Evolutionary conservation across 163 green algal species (phyloP).

Genomic region (Volvox carteri): DNA sequence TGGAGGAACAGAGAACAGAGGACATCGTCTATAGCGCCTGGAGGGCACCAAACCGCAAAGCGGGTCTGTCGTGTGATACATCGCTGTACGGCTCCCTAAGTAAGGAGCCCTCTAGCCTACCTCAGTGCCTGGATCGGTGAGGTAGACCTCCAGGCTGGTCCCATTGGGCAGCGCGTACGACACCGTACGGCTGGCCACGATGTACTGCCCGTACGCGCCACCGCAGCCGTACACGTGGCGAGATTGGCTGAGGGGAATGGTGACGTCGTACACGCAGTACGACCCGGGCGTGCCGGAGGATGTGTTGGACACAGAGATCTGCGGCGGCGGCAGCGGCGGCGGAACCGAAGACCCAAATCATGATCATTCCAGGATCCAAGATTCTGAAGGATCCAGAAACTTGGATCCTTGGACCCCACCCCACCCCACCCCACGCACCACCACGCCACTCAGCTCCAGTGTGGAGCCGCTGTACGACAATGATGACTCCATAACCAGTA

Average conservation of each 20-base stretch:
- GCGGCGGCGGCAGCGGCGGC: not conserved
- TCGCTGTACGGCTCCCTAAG: too few relatives aligned
- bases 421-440: not conserved
- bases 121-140: not conserved
- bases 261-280: slow-evolving; percentile 34
- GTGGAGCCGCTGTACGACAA: not conserved
- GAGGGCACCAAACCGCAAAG: too few relatives aligned
- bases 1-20: too few relatives aligned
- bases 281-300: not conserved
- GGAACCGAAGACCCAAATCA: not conserved
- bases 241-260: not conserved
- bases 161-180: not conserved
- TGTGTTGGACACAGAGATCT: slow-evolving; percentile 38
- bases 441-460: not conserved
- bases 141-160: not conserved
- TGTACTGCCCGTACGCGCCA: slow-evolving; percentile 26
- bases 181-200: slow-evolving; percentile 7
- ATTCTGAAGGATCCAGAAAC: not conserved
- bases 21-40: too few relatives aligned
- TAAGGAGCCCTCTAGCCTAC: too few relatives aligned
- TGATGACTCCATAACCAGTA: not conserved
- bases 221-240: slow-evolving; percentile 28
- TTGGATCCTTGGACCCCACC: too few relatives aligned
- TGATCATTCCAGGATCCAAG: not conserved
- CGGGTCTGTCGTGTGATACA: too few relatives aligned